phyloP scores from a whole-genome alignment of 352 stramenopile species.

The Chrysophaeum taylorii region DNA sequence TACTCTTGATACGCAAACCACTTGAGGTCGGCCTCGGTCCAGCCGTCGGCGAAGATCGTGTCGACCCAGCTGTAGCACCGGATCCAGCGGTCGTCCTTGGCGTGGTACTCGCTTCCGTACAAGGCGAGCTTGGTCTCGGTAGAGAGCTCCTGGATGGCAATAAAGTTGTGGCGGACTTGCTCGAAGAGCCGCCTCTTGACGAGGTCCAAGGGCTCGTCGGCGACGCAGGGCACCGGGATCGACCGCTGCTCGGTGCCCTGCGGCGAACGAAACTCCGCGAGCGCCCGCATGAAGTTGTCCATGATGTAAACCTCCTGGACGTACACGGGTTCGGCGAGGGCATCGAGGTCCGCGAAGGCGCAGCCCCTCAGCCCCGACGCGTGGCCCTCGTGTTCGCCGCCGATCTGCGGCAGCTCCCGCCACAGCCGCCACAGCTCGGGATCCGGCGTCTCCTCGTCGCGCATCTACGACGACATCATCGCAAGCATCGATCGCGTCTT shows the following conservation, averaged over 20 bases:
- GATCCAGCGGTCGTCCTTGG: neutral
- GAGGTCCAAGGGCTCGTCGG: neutral
- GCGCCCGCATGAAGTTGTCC: neutral
- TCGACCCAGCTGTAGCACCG: neutral
- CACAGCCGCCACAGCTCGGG: too few relatives aligned
- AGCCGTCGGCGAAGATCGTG: neutral
- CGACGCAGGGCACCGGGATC: neutral
- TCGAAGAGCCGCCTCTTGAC: slow-evolving; percentile 1
- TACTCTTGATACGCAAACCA: neutral
- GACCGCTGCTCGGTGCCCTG: neutral
- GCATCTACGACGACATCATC: too few relatives aligned
- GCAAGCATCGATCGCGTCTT: too few relatives aligned
- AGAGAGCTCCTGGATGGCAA: neutral
- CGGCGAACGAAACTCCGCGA: slow-evolving; percentile 6
- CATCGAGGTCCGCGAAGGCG: too few relatives aligned
- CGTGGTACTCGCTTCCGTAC: neutral
- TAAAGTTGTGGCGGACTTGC: neutral
- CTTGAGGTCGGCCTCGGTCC: slow-evolving; percentile 4
- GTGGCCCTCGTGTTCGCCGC: slow-evolving; percentile 11
- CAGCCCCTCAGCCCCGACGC: slow-evolving; percentile 21
- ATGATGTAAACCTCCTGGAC: slow-evolving; percentile 4
- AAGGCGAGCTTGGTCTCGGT: neutral
- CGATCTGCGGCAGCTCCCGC: too few relatives aligned
- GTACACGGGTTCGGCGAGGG: too few relatives aligned
- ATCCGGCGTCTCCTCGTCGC: too few relatives aligned